Evolutionary conservation across 352 stramenopile species (phyloP).

Genomic region (Pythium dissotocum): DNA sequence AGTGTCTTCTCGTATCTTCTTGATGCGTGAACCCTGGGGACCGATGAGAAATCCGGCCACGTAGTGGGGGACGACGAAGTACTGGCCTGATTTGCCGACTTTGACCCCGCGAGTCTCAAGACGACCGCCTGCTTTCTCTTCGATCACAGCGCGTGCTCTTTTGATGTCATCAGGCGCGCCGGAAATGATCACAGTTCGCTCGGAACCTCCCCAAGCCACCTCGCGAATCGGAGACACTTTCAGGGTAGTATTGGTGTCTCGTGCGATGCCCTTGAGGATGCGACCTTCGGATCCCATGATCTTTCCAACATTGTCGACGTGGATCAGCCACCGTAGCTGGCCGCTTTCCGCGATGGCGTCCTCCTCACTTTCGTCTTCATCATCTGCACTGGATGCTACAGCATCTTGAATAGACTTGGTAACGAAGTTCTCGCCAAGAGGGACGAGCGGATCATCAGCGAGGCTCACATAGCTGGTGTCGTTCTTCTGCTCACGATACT

Average conservation of each 20-base stretch:
- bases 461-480: slow-evolving; percentile 62
- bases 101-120: slow-evolving; percentile 30
- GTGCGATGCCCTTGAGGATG: slow-evolving; percentile 48
- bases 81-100: slow-evolving; percentile 42
- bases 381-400: slow-evolving; percentile 20
- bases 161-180: slow-evolving; percentile 38
- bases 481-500: slow-evolving; percentile 38
- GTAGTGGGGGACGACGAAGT: slow-evolving; percentile 64
- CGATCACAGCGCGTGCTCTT: slow-evolving; percentile 40
- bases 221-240: slow-evolving; percentile 38
- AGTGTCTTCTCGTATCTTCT: slow-evolving; percentile 45
- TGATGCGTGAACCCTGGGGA: slow-evolving; percentile 36
- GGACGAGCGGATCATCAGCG: slow-evolving; percentile 27
- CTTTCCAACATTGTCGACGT: slow-evolving; percentile 47
- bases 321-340: slow-evolving; percentile 53
- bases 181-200: slow-evolving; percentile 49
- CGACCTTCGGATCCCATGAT: slow-evolving; percentile 59
- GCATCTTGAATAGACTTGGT: slow-evolving; percentile 43
- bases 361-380: slow-evolving; percentile 15
- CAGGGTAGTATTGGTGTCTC: slow-evolving; percentile 44
- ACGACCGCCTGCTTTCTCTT: slow-evolving; percentile 42
- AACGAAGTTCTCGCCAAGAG: slow-evolving; percentile 40
- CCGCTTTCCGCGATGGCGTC: slow-evolving; percentile 1
- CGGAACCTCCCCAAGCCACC: slow-evolving; percentile 43
- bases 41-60: slow-evolving; percentile 57